Percentiles rank a stretch among this genome's conserved stretches.
Evolutionary conservation across 176 grass and related monocot genomes (phyloP).

Genomic region (Microstegium vimineum): DNA sequence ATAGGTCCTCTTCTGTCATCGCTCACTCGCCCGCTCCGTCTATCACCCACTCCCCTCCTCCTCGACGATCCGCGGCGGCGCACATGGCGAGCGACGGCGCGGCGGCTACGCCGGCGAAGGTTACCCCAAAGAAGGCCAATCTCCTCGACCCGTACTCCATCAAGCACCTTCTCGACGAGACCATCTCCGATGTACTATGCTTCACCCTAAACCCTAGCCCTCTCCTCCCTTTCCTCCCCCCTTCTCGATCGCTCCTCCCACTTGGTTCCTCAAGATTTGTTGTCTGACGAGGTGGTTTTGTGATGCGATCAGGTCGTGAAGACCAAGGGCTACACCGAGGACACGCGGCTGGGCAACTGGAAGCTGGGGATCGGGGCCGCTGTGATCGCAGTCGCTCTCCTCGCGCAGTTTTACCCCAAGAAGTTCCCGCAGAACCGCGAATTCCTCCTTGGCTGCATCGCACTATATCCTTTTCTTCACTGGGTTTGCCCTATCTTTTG

Average conservation of each 20-base stretch:
- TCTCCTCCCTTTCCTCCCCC: background rate
- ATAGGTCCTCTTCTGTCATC: background rate
- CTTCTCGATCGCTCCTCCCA: background rate
- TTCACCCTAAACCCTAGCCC: constrained; percentile 6
- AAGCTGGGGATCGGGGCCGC: constrained; percentile 71
- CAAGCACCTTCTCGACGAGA: constrained; percentile 79
- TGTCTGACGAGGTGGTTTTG: background rate
- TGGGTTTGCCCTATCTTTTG: background rate
- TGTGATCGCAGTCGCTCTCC: constrained; percentile 79
- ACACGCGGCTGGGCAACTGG: constrained; percentile 81
- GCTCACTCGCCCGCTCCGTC: background rate
- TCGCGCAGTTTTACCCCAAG: constrained; percentile 97
- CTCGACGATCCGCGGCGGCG: constrained; percentile 8
- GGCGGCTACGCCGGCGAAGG: constrained; percentile 21
- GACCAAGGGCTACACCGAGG: constrained; percentile 76
- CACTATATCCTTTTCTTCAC: constrained; percentile 72
- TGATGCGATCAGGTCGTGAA: constrained; percentile 58
- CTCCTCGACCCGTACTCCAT: constrained; percentile 72
- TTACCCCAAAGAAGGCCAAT: constrained; percentile 60
- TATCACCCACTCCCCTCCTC: background rate
- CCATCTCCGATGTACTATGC: constrained; percentile 45
- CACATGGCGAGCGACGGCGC: constrained; percentile 38
- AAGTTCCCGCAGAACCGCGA: constrained; percentile 96
- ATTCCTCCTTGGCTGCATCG: constrained; percentile 82
- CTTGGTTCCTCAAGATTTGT: constrained; percentile 8